A percentile compares a stretch with the other conserved stretches of the same genome.
Conservation (phyloP, 257 asterid species). For the Nicotiana noctiflora region DNA sequence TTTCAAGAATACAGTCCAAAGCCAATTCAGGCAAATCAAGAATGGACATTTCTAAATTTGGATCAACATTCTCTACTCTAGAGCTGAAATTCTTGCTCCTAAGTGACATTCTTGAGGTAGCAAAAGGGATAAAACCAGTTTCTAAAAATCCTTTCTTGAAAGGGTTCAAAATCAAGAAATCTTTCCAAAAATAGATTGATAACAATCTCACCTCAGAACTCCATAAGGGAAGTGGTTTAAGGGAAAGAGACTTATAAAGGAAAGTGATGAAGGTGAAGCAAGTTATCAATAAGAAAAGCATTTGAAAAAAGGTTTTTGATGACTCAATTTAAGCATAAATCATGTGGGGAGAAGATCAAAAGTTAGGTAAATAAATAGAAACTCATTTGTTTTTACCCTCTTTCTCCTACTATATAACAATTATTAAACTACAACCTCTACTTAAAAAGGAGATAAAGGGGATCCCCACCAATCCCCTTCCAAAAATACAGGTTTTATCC, state of each 20-base stretch:
- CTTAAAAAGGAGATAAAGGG: slow-evolving; percentile 22
- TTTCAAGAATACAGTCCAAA: slow-evolving; percentile 72
- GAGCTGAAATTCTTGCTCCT: slow-evolving; percentile 23
- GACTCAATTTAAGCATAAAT: slow-evolving; percentile 26
- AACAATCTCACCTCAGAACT: slow-evolving; percentile 59
- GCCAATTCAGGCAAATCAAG: slow-evolving; percentile 82
- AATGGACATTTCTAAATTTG: slow-evolving; percentile 26
- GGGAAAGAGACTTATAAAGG: slow-evolving; percentile 49
- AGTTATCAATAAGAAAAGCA: slow-evolving; percentile 62
- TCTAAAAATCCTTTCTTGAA: slow-evolving; percentile 22
- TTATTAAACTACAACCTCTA: slow-evolving; percentile 7
- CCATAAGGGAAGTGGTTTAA: slow-evolving; percentile 59
- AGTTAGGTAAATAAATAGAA: slow-evolving; percentile 26
- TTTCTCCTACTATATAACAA: slow-evolving; percentile 5
- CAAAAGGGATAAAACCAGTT: neutral
- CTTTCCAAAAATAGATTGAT: slow-evolving; percentile 51
- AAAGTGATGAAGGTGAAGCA: slow-evolving; percentile 53
- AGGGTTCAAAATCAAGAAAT: slow-evolving; percentile 23
- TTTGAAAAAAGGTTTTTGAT: slow-evolving; percentile 25
- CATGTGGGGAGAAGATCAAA: slow-evolving; percentile 21
- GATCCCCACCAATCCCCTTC: slow-evolving; percentile 20
- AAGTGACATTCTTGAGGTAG: slow-evolving; percentile 24
- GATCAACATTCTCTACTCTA: slow-evolving; percentile 26
- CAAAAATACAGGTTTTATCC: slow-evolving; percentile 16
- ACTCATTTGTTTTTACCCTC: slow-evolving; percentile 1